Base-by-base conservation (phyloP, 1,284 basidiomycete genomes). In the Schizophyllum commune region DNA sequence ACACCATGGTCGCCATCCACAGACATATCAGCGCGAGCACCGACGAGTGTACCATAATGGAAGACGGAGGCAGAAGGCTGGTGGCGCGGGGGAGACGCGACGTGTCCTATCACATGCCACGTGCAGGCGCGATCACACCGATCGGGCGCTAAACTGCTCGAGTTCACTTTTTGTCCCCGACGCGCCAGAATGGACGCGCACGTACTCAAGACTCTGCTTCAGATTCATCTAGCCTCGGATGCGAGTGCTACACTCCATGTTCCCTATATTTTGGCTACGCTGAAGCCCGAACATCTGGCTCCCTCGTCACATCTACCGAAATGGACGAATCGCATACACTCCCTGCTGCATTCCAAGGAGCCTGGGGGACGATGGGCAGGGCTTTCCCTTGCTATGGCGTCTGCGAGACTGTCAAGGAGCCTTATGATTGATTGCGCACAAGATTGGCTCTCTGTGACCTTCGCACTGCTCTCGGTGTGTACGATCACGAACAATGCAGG, bases 301-400 rank as follows among this genome's bases (percentile, higher is more conserved):
- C 80, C 86, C 0, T 90, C 88, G 4, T 66, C 83, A 4, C 85
- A 91, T 69, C 75, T 84, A 7, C 74, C 83, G 61, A 91, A 91
- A 79, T 92, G 89, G 89, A 77, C 79, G 6, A 76, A 79, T 19
- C 81, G 90, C 60, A 75, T 91, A 61, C 84, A 82, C 65, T 84
- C 89, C 3, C 75, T 92, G 54, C 75, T 92, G 55, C 85, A 88
- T 66, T 85, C 91, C 13, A 91, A 87, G 71, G 83, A 89, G 64
- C 70, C 84, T 11, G 84, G 82, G 55, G 83, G 81, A 62, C 82
- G 87, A 63, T 92, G 90, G 90, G 83, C 86, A 21, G 91, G 88
- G 15, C 75, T 92, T 32, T 88, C 82, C 66, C 72, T 92, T 52
- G 90, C 91, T 1, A 74, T 85, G 65, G 82, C 82, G 66, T 86